Percentiles rank a stretch among this genome's conserved stretches.
Conservation (phyloP, 495 filamentous ascomycete genomes). For the Staphylotrichum longicolle region DNA sequence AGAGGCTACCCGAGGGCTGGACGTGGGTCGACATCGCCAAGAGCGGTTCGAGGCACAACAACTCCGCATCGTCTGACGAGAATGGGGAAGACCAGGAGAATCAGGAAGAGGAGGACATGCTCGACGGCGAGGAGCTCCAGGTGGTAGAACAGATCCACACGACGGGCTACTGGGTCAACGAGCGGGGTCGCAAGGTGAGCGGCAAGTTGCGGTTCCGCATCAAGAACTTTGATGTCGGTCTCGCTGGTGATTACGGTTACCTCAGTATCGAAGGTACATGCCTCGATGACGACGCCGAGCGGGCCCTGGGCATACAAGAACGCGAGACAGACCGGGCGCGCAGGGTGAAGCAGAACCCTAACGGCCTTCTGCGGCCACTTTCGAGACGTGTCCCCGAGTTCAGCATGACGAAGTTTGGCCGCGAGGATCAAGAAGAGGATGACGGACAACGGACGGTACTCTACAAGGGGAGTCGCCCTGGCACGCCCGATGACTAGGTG, state of each 20-base stretch:
- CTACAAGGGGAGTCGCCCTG: conserved; percentile 36
- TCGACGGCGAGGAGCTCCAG: conserved; percentile 34
- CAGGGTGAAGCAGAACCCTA: conserved; percentile 32
- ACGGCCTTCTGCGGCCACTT: conserved; percentile 34
- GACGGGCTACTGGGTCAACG: conserved; percentile 51
- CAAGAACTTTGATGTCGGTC: conserved; percentile 50
- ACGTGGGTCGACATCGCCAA: conserved; percentile 44
- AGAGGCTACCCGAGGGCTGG: conserved; percentile 46
- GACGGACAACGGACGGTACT: conserved; percentile 28
- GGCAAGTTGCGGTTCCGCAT: conserved; percentile 50
- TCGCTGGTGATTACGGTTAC: conserved; percentile 50
- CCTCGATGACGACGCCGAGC: conserved; percentile 44
- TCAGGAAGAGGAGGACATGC: conserved; percentile 26
- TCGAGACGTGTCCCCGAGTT: conserved; percentile 44
- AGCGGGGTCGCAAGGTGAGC: conserved; percentile 34
- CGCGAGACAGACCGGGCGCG: conserved; percentile 38
- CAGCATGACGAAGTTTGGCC: conserved; percentile 49
- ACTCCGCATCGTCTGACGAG: conserved; percentile 14
- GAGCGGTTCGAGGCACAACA: conserved; percentile 7
- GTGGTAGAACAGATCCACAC: conserved; percentile 45
- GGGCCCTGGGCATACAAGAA: conserved; percentile 36
- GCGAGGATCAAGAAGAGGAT: conserved; percentile 43
- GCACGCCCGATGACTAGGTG: conserved; percentile 41
- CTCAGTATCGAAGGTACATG: conserved; percentile 50
- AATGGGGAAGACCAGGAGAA: conserved; percentile 22